These are phyloP conservation scores for Naganishia friedmannii DNA, from an alignment of 768 basidiomycete genomes.

Conservation along the genomic window DNA sequence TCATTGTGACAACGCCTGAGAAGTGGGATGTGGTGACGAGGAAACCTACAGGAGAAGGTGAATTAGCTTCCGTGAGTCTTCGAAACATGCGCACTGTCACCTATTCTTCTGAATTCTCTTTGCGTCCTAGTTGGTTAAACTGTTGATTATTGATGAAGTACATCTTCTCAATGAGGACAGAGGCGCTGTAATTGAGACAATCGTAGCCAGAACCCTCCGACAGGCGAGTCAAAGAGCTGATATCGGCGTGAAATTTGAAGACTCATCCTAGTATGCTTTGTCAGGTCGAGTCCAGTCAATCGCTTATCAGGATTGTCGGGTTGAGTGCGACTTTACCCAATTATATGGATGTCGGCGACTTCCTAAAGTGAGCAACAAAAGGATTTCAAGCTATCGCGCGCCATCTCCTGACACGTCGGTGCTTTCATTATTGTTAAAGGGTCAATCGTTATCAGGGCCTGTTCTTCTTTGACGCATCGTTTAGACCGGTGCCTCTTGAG, in stretches of 20 bases:
- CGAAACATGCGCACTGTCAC: background rate
- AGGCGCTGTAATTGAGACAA: conserved; percentile 96
- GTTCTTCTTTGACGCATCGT: conserved; percentile 97
- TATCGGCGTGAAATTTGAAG: background rate
- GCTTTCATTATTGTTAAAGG: conserved; percentile 54
- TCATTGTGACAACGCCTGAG: conserved; percentile 98
- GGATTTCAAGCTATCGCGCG: background rate
- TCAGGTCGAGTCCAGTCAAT: conserved; percentile 96
- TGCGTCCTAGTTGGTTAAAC: conserved; percentile 69
- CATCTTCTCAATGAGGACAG: conserved; percentile 96
- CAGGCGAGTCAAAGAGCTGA: conserved; percentile 58
- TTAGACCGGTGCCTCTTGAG: conserved; percentile 91
- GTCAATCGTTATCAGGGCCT: conserved; percentile 81
- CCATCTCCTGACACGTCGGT: background rate
- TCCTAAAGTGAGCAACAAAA: conserved; percentile 67
- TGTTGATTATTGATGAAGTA: conserved; percentile 96
- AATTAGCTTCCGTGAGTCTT: conserved; percentile 76
- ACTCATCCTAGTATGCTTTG: background rate
- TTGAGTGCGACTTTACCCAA: conserved; percentile 92
- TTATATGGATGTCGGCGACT: conserved; percentile 92
- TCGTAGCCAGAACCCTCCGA: conserved; percentile 89
- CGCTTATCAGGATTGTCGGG: conserved; percentile 91
- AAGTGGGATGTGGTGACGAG: conserved; percentile 99
- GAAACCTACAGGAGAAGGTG: conserved; percentile 94
- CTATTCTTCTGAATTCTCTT: background rate